These are phyloP conservation scores for Plasmodium malariae DNA, from an alignment of 169 alveolate genomes.

Conservation along the genomic window DNA sequence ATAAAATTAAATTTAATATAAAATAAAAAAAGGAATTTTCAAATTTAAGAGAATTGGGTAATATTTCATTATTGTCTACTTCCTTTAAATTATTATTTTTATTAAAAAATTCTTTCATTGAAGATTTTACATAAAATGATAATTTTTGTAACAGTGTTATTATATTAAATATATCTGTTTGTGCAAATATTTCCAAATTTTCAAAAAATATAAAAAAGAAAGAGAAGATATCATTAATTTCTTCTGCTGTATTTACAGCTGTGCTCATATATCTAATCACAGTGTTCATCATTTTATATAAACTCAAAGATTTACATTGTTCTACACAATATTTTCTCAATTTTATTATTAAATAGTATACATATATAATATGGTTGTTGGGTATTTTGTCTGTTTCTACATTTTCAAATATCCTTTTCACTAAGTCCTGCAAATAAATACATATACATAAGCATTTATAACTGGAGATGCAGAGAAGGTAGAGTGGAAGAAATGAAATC, in stretches of 20 bases:
- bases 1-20: slow-evolving; percentile 53
- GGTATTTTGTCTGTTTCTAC: slow-evolving; percentile 49
- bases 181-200: slow-evolving; percentile 60
- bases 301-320: slow-evolving; percentile 23
- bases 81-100: not conserved
- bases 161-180: slow-evolving; percentile 70
- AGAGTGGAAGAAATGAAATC: not conserved
- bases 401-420: slow-evolving; percentile 42
- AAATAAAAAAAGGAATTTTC: slow-evolving; percentile 71
- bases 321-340: slow-evolving; percentile 44
- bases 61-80: not conserved
- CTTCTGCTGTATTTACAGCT: slow-evolving; percentile 40
- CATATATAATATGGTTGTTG: slow-evolving; percentile 20
- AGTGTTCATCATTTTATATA: slow-evolving; percentile 71
- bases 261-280: slow-evolving; percentile 71
- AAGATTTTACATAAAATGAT: slow-evolving; percentile 42
- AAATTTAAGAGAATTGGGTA: slow-evolving; percentile 23
- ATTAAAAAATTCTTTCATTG: slow-evolving; percentile 27
- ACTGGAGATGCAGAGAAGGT: not conserved
- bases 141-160: slow-evolving; percentile 53
- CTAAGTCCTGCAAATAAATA: slow-evolving; percentile 36
- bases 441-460: not conserved
- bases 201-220: slow-evolving; percentile 71
- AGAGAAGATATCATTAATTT: slow-evolving; percentile 58
- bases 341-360: slow-evolving; percentile 57